Evolutionary conservation across 176 grass and related monocot species (phyloP).

Genomic region (Cymbopogon citratus): DNA sequence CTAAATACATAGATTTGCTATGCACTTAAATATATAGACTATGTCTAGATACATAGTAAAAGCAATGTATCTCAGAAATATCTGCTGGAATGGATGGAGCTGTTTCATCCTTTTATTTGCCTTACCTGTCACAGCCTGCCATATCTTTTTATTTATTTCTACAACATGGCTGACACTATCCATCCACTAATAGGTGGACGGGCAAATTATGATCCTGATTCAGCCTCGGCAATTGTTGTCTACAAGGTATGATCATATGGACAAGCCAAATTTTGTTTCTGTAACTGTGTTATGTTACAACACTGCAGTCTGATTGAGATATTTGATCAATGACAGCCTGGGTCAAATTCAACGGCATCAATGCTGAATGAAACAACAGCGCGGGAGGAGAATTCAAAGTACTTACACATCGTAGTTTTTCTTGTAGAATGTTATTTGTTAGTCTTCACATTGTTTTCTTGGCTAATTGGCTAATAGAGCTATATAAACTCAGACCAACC

Average conservation of each 20-base stretch:
- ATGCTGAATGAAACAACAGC: constrained; percentile 51
- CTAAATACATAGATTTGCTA: too few species aligned
- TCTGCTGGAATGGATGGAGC: too few species aligned
- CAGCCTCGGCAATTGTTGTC: constrained; percentile 81
- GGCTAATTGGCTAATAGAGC: background rate
- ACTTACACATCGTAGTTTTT: constrained; percentile 14
- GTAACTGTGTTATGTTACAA: background rate
- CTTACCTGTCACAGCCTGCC: background rate
- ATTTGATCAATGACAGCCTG: constrained; percentile 61
- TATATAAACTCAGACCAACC: background rate
- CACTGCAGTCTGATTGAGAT: constrained; percentile 23
- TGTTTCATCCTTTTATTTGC: background rate
- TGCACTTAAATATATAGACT: too few species aligned
- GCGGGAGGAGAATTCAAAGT: constrained; percentile 96
- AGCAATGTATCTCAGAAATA: too few species aligned
- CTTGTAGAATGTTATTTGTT: background rate
- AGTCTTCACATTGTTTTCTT: background rate
- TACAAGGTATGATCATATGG: constrained; percentile 67
- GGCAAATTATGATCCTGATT: constrained; percentile 45
- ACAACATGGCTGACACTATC: constrained; percentile 18
- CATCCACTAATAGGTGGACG: constrained; percentile 41
- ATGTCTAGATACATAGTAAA: too few species aligned
- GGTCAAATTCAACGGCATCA: constrained; percentile 36
- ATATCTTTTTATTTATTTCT: constrained; percentile 23
- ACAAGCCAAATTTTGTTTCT: background rate